These are phyloP conservation scores for Helenozyma rhizophorensis DNA, from an alignment of 805 yeast genomes.

Conservation along the genomic window DNA sequence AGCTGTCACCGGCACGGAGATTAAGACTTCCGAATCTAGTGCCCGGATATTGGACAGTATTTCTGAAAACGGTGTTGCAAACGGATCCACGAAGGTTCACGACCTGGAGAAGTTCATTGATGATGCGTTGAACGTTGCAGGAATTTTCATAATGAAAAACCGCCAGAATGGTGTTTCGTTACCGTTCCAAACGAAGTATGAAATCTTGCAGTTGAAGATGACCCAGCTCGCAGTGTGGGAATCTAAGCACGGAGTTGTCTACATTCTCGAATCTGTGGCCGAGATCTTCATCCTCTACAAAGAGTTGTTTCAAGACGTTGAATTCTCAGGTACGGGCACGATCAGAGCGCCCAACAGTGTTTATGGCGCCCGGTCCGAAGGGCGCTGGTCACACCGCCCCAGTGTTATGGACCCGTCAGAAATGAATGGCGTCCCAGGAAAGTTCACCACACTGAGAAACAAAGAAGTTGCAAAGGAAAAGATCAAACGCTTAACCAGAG, in stretches of 20 bases:
- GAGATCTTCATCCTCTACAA: conserved; percentile 60
- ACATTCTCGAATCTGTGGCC: conserved; percentile 60
- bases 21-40: too few relatives aligned
- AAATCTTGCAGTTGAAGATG: conserved; percentile 63
- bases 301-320: conserved; percentile 38
- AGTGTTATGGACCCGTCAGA: conserved; percentile 33
- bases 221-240: conserved; percentile 72
- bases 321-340: conserved; percentile 10
- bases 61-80: not conserved
- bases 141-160: conserved; percentile 23
- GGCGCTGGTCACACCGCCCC: conserved; percentile 39
- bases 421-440: conserved; percentile 3
- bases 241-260: conserved; percentile 49
- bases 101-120: conserved; percentile 55
- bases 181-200: conserved; percentile 36
- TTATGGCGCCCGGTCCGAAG: conserved; percentile 9
- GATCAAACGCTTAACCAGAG: conserved; percentile 15
- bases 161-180: conserved; percentile 22
- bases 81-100: not conserved
- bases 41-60: not conserved
- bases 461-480: conserved; percentile 17
- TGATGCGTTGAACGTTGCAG: conserved; percentile 45
- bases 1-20: too few relatives aligned
- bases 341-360: conserved; percentile 2
- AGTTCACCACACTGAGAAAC: conserved; percentile 2